Base-by-base conservation (phyloP, 306 rosid species). In the Acacia confusa region DNA sequence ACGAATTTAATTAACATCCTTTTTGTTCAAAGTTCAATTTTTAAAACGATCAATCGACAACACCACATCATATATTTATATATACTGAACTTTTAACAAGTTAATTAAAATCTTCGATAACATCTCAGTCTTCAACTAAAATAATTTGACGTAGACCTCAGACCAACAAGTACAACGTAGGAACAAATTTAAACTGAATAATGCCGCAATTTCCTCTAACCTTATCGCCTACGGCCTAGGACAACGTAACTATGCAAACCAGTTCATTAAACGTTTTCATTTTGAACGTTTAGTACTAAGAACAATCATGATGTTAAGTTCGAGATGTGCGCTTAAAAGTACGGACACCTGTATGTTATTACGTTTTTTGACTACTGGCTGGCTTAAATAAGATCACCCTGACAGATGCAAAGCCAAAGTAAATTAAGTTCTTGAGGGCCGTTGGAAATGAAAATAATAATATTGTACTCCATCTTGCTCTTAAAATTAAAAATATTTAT, bases 201-300 rank as follows among this genome's bases (percentile, higher is more conserved):
- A 36, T 36, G 40, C 60, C 25, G 53, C 55, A 48, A 66, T 50
- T 73, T 47, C 44, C 66, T 11, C 47, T 44, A 79, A 79, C 55
- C 84, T 81, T 69, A 75, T 75, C 86, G 55, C 25, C 77, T 50
- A 16, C 7, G 7, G 14, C 41, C 19, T 50, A 44, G 60, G 83
- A 78, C 74, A 61, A 44, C 72, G 11, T 34, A 36, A 36, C 40
- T 16, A 47, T 36, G 48, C 34, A 55, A 19, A 25, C 47, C 66
- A 53, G 36, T 47, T 66, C 65, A 57, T 7, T 60, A 17, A 57
- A 57, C 13, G 58, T 52, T 2, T 73, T 38, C 41, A 15, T 58
- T 79, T 79, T 76, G 70, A 70, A 77, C 83, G 78, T 82, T 75
- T 74, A 82, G 30, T 57, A 71, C 90, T 36, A 66, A 38, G 84